Evolutionary conservation across 805 yeast genomes (phyloP).

Genomic region (Lipomyces anomalus): DNA sequence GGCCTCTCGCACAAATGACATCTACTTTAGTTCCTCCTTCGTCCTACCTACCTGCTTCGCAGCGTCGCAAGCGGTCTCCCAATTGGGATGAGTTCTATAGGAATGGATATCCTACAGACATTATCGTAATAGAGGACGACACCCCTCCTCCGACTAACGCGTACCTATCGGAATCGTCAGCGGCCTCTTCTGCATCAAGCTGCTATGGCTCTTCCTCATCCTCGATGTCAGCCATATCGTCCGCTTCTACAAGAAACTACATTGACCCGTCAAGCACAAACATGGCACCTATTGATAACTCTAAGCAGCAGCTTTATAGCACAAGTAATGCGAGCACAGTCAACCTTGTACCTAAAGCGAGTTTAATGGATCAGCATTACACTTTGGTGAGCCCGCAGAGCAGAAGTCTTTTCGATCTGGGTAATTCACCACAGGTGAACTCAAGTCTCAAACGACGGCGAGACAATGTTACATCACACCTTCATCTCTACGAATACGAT

Average conservation of each 20-base stretch:
- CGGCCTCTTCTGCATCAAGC: background rate
- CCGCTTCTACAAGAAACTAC: conserved; percentile 1
- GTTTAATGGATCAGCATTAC: too few species aligned
- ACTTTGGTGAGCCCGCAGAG: background rate
- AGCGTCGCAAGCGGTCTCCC: conserved; percentile 18
- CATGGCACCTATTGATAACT: background rate
- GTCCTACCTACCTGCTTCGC: background rate
- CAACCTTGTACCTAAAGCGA: too few species aligned
- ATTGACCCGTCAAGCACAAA: background rate
- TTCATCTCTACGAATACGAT: too few species aligned
- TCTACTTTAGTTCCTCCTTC: background rate
- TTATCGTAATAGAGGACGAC: conserved; percentile 33
- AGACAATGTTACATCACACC: background rate
- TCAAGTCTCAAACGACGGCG: background rate
- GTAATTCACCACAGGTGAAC: background rate
- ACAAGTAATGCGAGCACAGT: too few species aligned
- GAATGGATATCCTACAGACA: conserved; percentile 31
- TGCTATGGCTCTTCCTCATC: background rate
- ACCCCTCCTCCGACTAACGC: conserved; percentile 17
- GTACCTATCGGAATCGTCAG: background rate
- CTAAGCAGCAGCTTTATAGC: background rate
- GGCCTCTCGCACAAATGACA: background rate
- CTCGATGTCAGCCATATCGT: background rate
- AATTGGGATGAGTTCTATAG: conserved; percentile 32
- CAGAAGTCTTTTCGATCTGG: conserved; percentile 1